Evolutionary conservation across 306 rosid genomes (phyloP), one percentile per base, ranked within the genome.

Genomic region (Malus sieversii): DNA sequence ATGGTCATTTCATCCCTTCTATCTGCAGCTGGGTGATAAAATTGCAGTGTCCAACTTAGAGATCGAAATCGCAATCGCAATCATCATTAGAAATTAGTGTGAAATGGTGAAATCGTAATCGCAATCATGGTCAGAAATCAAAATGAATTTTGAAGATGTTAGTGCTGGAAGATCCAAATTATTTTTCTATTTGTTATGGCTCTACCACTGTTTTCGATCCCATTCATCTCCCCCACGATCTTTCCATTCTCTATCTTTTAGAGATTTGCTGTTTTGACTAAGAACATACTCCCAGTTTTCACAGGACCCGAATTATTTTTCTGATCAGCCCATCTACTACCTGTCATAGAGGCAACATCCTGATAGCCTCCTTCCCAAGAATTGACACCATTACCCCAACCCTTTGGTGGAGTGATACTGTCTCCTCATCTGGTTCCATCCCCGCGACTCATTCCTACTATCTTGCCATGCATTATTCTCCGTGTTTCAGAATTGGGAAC

Each of bases 401-500:
- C 72, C 59, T 68, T 71, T 3, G 73, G 12, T 32, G 19, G 72
- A 52, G 65, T 66, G 30, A 29, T 59, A 71, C 70, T 12, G 46
- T 61, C 75, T 19, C 62, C 77, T 62, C 7, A 23, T 83, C 73
- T 75, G 78, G 23, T 78, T 86, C 84, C 73, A 76, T 79, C 82
- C 85, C 84, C 82, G 55, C 6, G 74, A 76, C 23, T 77, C 74
- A 67, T 63, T 83, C 77, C 8, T 40, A 51, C 64, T 76, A 63
- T 78, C 84, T 79, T 75, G 79, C 92, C 86, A 85, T 40, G 78
- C 76, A 76, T 77, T 83, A 45, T 79, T 78, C 22, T 81, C 45
- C 79, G 38, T 73, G 76, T 79, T 78, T 75, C 51, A 35, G 40
- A 35, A 35, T 35, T 35, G 40, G 40, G 8, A 35, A 35, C 8